phyloP scores from a whole-genome alignment of 2,329 filamentous ascomycete species.

The Colletotrichum coccodes region DNA sequence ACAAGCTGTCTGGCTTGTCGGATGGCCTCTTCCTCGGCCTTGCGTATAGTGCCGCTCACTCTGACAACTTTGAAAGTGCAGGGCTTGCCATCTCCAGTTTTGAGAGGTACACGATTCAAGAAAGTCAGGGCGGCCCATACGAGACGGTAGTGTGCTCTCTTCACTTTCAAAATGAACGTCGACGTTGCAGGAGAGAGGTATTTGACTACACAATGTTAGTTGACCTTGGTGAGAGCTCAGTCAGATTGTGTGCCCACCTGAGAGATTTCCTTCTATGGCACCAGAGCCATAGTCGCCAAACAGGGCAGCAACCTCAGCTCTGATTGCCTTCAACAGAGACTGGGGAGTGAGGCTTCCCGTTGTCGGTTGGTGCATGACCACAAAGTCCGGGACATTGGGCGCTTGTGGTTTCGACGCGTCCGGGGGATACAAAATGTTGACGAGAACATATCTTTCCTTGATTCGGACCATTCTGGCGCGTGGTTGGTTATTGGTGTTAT shows the following conservation, averaged over 20 bases:
- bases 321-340: conserved; percentile 74
- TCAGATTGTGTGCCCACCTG: conserved; percentile 59
- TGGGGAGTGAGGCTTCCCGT: conserved; percentile 75
- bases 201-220: conserved; percentile 73
- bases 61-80: conserved; percentile 88
- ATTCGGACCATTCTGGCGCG: conserved; percentile 82
- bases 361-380: conserved; percentile 84
- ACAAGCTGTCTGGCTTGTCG: conserved; percentile 79
- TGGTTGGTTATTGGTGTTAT: not conserved
- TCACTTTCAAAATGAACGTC: conserved; percentile 89
- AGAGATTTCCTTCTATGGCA: conserved; percentile 74
- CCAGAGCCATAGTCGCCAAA: conserved; percentile 93
- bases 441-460: conserved; percentile 95
- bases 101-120: conserved; percentile 74
- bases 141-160: conserved; percentile 83
- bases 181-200: conserved; percentile 93
- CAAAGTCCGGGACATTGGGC: conserved; percentile 63
- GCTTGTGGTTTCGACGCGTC: conserved; percentile 49
- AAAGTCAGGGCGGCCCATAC: conserved; percentile 92
- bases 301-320: conserved; percentile 74
- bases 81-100: conserved; percentile 58
- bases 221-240: no score
- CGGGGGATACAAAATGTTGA: conserved; percentile 89
- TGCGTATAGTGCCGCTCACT: conserved; percentile 92
- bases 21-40: conserved; percentile 90